Conservation (phyloP, 768 basidiomycete genomes). For the Lentinula sp. region DNA sequence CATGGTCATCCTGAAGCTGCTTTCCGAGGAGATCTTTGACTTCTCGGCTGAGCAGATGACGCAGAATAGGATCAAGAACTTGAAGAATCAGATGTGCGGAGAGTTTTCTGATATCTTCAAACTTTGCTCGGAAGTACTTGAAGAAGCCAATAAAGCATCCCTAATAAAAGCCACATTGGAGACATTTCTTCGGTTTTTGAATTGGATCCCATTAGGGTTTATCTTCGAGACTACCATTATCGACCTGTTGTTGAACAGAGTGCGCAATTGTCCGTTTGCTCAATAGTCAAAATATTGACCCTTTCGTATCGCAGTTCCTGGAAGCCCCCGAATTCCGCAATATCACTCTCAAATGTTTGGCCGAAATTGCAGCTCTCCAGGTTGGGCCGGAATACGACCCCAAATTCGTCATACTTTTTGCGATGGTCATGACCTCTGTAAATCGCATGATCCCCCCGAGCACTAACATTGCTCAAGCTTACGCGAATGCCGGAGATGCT, state of each 20-base stretch:
- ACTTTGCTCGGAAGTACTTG: conserved; percentile 92
- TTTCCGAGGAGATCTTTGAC: conserved; percentile 99
- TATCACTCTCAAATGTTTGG: conserved; percentile 92
- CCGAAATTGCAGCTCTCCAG: conserved; percentile 91
- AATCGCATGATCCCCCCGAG: conserved; percentile 96
- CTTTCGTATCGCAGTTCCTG: conserved; percentile 61
- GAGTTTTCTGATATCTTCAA: conserved; percentile 98
- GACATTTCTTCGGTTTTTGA: conserved; percentile 90
- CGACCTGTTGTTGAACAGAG: conserved; percentile 85
- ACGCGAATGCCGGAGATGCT: conserved; percentile 80
- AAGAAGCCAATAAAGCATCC: conserved; percentile 94
- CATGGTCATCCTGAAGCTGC: conserved; percentile 94
- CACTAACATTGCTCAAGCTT: conserved; percentile 92
- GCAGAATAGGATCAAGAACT: conserved; percentile 91
- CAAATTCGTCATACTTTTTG: conserved; percentile 96
- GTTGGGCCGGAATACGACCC: conserved; percentile 96
- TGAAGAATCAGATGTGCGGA: conserved; percentile 98
- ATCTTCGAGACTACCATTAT: conserved; percentile 99
- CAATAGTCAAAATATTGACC: conserved; percentile 10
- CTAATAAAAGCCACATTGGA: conserved; percentile 93
- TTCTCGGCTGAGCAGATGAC: conserved; percentile 99
- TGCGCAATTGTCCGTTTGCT: conserved; percentile 34
- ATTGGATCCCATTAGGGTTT: conserved; percentile 98
- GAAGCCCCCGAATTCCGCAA: conserved; percentile 97
- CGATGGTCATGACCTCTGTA: conserved; percentile 95